Evolutionary conservation across 1,284 basidiomycete species (phyloP).

Genomic region (Ceratobasidium sp.): DNA sequence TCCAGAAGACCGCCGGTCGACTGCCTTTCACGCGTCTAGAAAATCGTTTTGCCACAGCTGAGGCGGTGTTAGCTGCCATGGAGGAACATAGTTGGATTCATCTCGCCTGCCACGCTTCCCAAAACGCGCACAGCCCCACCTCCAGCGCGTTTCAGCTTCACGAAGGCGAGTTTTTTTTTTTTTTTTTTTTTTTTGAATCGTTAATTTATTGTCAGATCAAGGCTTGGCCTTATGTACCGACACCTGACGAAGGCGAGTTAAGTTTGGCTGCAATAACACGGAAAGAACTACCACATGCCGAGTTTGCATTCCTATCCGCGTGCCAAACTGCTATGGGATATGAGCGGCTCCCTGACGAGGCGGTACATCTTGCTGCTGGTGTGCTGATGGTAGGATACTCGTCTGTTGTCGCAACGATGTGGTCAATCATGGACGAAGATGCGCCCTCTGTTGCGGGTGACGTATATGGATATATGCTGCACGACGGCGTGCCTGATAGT

Average conservation of each 20-base stretch:
- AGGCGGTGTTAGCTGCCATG: not conserved
- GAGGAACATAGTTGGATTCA: conserved; percentile 23
- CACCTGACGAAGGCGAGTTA: not conserved
- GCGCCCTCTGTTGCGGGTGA: conserved; percentile 10
- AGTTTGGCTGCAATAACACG: not conserved
- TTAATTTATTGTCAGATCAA: too few species aligned
- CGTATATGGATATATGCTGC: conserved; percentile 6
- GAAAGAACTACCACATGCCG: not conserved
- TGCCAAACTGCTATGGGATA: conserved; percentile 41
- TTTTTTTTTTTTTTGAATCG: too few species aligned
- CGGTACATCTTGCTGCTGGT: conserved; percentile 41
- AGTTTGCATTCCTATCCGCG: conserved; percentile 41
- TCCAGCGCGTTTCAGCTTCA: conserved; percentile 23
- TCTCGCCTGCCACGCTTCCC: conserved; percentile 34
- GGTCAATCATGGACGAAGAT: conserved; percentile 24
- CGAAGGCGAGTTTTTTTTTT: too few species aligned
- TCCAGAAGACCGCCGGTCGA: too few species aligned
- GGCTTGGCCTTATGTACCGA: too few species aligned
- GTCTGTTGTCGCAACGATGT: conserved; percentile 36
- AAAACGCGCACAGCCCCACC: not conserved
- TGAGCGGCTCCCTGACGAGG: conserved; percentile 30
- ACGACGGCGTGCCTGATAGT: not conserved
- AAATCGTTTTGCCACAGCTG: not conserved
- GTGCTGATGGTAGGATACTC: conserved; percentile 37
- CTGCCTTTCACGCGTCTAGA: not conserved